Evolutionary conservation across 768 basidiomycete genomes (phyloP).

Genomic region (Phaeotremella skinneri): DNA sequence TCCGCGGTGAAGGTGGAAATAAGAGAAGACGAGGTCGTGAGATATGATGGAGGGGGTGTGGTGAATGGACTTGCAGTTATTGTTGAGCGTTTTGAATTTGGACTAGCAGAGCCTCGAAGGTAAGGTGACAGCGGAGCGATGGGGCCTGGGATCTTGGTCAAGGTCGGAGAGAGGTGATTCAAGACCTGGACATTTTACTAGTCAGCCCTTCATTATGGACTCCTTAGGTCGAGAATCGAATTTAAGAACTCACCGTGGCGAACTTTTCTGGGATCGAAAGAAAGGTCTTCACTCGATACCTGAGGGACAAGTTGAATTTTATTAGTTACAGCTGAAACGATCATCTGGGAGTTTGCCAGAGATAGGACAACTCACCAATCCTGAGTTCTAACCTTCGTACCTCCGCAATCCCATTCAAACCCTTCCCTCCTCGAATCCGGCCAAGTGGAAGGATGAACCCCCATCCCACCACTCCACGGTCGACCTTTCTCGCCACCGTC

Average conservation of each 20-base stretch:
- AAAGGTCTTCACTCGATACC: constrained; percentile 79
- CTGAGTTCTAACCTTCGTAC: constrained; percentile 65
- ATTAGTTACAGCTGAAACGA: constrained; percentile 3
- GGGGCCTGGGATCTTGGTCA: constrained; percentile 6
- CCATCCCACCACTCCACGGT: constrained; percentile 57
- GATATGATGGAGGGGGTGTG: too few species aligned
- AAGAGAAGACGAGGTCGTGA: too few species aligned
- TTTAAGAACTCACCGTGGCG: constrained; percentile 41
- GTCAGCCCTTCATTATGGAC: neutral
- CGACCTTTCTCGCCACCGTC: too few species aligned
- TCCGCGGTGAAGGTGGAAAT: too few species aligned
- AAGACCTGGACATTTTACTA: constrained; percentile 18
- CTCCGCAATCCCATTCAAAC: constrained; percentile 65
- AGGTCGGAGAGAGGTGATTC: constrained; percentile 36
- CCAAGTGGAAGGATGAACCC: constrained; percentile 85
- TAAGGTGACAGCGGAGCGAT: too few species aligned
- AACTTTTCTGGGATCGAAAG: constrained; percentile 81
- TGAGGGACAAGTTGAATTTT: constrained; percentile 38
- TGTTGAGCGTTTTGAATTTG: too few species aligned
- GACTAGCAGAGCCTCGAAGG: too few species aligned
- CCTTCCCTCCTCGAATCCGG: constrained; percentile 71
- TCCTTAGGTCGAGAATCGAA: neutral
- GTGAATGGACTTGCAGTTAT: too few species aligned
- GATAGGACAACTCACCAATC: constrained; percentile 65
- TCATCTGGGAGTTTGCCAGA: neutral